A percentile compares a stretch with the other conserved stretches of the same genome.
phyloP scores from a whole-genome alignment of 2,329 filamentous ascomycete species.

The Alternaria hordeiaustralica region DNA sequence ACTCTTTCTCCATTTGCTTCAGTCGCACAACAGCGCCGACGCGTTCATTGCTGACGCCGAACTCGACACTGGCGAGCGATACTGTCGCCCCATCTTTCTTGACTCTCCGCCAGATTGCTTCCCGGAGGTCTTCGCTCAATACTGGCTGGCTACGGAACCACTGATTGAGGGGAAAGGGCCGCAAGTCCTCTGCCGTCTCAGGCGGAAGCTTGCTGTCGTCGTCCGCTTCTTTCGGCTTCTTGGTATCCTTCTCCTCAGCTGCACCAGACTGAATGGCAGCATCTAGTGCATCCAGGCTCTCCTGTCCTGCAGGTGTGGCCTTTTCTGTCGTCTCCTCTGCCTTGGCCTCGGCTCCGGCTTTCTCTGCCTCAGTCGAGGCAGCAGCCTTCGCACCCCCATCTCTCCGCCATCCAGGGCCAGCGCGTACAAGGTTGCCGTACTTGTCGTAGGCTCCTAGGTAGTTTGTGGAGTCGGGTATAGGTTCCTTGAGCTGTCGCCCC shows the following conservation, averaged over 20 bases:
- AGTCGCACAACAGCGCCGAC: conserved; percentile 85
- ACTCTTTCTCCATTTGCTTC: conserved; percentile 84
- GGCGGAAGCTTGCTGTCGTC: conserved; percentile 35
- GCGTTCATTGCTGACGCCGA: conserved; percentile 80
- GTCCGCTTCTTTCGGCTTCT: conserved; percentile 13
- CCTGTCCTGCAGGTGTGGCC: conserved; percentile 36
- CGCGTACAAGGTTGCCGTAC: conserved; percentile 56
- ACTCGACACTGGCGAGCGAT: conserved; percentile 76
- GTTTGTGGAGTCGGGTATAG: conserved; percentile 59
- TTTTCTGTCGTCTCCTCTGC: conserved; percentile 30
- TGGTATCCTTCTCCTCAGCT: conserved; percentile 24
- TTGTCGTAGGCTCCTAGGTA: conserved; percentile 63
- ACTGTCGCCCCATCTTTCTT: conserved; percentile 68
- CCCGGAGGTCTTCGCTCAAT: conserved; percentile 73
- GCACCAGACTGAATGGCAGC: conserved; percentile 28
- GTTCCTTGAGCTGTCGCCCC: conserved; percentile 57
- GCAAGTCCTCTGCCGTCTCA: conserved; percentile 43
- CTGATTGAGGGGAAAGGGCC: conserved; percentile 77
- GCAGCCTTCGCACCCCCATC: conserved; percentile 24
- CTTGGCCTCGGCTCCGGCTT: conserved; percentile 10
- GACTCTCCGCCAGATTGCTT: conserved; percentile 75
- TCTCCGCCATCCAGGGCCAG: conserved; percentile 30
- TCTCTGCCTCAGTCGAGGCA: conserved; percentile 9
- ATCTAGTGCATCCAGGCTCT: conserved; percentile 39
- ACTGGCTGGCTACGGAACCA: conserved; percentile 75